These are phyloP conservation scores for Chenopodium berlandieri DNA, from an alignment of 148 eudicot species.

Conservation along the genomic window DNA sequence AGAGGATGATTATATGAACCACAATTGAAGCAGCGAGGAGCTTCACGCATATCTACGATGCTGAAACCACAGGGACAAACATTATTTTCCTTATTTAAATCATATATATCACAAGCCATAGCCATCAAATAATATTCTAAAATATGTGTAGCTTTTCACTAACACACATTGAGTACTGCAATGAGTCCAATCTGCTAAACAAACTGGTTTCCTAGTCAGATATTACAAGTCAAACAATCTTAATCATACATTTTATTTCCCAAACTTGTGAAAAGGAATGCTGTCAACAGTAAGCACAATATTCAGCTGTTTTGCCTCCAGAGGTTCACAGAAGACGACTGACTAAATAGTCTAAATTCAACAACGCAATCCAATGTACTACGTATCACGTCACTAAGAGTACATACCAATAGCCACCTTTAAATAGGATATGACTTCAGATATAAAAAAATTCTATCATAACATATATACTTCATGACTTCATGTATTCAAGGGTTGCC, in stretches of 20 bases:
- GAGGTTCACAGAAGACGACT: neutral
- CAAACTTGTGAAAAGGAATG: neutral
- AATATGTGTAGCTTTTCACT: neutral
- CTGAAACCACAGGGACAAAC: slow-evolving; percentile 23
- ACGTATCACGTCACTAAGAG: neutral
- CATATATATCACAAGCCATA: neutral
- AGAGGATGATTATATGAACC: slow-evolving; percentile 51
- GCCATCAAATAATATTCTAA: neutral
- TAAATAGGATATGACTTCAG: too few species aligned
- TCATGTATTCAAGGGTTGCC: neutral
- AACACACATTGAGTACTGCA: neutral
- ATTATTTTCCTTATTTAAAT: neutral
- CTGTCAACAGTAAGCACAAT: neutral
- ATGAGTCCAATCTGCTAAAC: neutral
- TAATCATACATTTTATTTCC: neutral
- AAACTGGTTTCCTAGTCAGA: neutral
- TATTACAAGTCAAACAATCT: too few species aligned
- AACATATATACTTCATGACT: too few species aligned
- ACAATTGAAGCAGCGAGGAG: slow-evolving; percentile 54
- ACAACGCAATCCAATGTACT: too few species aligned
- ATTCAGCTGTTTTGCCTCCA: neutral
- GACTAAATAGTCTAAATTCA: neutral
- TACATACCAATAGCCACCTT: neutral
- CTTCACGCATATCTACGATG: slow-evolving; percentile 36
- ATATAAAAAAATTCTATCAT: neutral